phyloP scores from a whole-genome alignment of 2,329 filamentous ascomycete genomes.

The Calycina herbarum region DNA sequence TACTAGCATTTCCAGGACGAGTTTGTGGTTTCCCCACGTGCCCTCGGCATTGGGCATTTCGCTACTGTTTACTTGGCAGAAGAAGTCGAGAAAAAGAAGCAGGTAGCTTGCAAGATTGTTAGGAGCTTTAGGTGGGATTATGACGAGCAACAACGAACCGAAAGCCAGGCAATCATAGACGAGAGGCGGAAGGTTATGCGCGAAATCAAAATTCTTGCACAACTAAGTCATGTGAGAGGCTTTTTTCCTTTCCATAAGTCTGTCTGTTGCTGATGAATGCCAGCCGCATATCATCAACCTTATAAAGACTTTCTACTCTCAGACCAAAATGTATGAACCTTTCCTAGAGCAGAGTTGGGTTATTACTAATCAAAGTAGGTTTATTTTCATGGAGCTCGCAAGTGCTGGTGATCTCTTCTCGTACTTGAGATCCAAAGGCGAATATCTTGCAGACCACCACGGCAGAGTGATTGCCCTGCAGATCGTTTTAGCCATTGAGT shows the following conservation, averaged over 20 bases:
- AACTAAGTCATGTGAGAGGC: slow-evolving; percentile 52
- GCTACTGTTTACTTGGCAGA: slow-evolving; percentile 56
- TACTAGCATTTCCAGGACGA: slow-evolving; percentile 46
- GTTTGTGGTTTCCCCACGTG: slow-evolving; percentile 50
- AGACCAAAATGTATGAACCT: slow-evolving; percentile 46
- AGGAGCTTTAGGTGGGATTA: background rate
- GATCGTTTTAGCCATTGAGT: slow-evolving; percentile 34
- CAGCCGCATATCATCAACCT: slow-evolving; percentile 58
- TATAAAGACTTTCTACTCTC: slow-evolving; percentile 51
- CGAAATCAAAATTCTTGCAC: slow-evolving; percentile 54
- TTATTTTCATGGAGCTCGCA: slow-evolving; percentile 59
- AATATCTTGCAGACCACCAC: slow-evolving; percentile 29
- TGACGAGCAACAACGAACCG: background rate
- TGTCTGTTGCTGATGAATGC: background rate
- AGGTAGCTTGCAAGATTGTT: slow-evolving; percentile 67
- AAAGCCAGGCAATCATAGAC: slow-evolving; percentile 15
- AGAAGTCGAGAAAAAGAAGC: slow-evolving; percentile 52
- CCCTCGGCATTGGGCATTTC: slow-evolving; percentile 54
- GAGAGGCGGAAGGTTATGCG: slow-evolving; percentile 42
- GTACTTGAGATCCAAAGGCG: slow-evolving; percentile 31
- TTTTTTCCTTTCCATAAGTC: background rate
- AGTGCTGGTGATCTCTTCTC: slow-evolving; percentile 43
- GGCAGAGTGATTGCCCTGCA: slow-evolving; percentile 35
- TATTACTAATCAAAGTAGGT: slow-evolving; percentile 39
- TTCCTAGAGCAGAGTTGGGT: background rate